Base-by-base conservation (phyloP, 2,329 filamentous ascomycete species). In the Zymoseptoria ardabiliae region DNA sequence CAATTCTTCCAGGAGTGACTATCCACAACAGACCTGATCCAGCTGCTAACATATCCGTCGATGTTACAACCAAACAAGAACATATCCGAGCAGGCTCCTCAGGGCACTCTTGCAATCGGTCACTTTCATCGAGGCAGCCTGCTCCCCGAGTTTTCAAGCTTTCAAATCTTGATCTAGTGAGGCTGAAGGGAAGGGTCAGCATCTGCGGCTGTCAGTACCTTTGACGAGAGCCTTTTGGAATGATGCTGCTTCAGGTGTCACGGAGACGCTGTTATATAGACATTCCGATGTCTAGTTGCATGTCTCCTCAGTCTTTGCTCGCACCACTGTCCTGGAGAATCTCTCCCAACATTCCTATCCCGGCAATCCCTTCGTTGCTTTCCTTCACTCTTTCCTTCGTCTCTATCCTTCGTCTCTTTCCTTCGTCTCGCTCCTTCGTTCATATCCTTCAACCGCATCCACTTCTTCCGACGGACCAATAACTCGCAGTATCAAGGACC, bases 61-160 rank as follows among this genome's bases (percentile, higher is more conserved):
- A 28, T 8, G 9, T 28, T 8, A 28, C 25, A 28, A 7, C 25
- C 25, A 9, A 28, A 9, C 25, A 9, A 28, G 25, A 9, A 28
- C 25, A 28, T 28, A n/a, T 28, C 25, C 25, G 25, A 28, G 25
- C 25, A 72, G 72, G 63, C 70, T 74, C 63, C 69, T 72, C 17
- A 45, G 35, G 35, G 35, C 35, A 41, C 35, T 41, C 35, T 45
- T 5, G 35, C 35, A 45, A 13, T 45, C 11, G 35, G 35, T 45
- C 35, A 2, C 13, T 17, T 45, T 45, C 11, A 13, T 45, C 35
- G 35, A 45, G 35, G 17, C n/a, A 45, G 35, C 13, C 35, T 45
- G 35, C 35, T n/a, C 35, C 7, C 35, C 35, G n/a, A 45, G 6
- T 17, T 45, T 4, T 3, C 35, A 17, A 13, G 25, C 17, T 17